A percentile compares a stretch with the other conserved stretches of the same genome.
Conservation (phyloP, 2,329 filamentous ascomycete genomes). For the Aspergillus sergii region DNA sequence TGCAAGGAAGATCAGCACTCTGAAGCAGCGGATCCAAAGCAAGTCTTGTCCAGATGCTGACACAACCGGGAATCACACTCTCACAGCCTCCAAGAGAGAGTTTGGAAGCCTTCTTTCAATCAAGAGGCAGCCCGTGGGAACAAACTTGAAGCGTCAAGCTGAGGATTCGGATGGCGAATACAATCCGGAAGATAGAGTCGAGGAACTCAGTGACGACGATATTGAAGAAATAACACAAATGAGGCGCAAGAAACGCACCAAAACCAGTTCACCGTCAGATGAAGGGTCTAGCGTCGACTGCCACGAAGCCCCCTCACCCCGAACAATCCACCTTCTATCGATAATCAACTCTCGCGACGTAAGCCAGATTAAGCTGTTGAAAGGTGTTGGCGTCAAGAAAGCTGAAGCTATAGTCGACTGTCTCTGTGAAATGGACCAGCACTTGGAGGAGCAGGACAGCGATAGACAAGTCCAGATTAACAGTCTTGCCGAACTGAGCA, state of each 20-base stretch:
- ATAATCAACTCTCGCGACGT: conserved; percentile 51
- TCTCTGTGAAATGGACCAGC: conserved; percentile 46
- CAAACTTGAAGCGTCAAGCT: conserved; percentile 31
- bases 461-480: conserved; percentile 36
- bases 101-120: conserved; percentile 39
- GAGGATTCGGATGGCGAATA: conserved; percentile 38
- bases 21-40: conserved; percentile 54
- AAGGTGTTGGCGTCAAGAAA: conserved; percentile 51
- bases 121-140: conserved; percentile 29
- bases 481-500: conserved; percentile 44
- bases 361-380: conserved; percentile 49
- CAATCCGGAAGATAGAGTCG: conserved; percentile 21
- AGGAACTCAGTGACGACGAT: conserved; percentile 35
- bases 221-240: conserved; percentile 22
- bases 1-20: conserved; percentile 55
- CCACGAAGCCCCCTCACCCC: conserved; percentile 37
- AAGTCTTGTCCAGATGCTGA: conserved; percentile 23
- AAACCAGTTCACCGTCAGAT: conserved; percentile 22
- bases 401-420: conserved; percentile 52
- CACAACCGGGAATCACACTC: conserved; percentile 16
- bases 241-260: conserved; percentile 34
- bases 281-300: conserved; percentile 23
- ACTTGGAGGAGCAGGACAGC: conserved; percentile 20
- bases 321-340: conserved; percentile 47
- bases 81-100: conserved; percentile 25